Evolutionary conservation across 441 rosid genomes (phyloP).

Genomic region (Erysimum cheiri): DNA sequence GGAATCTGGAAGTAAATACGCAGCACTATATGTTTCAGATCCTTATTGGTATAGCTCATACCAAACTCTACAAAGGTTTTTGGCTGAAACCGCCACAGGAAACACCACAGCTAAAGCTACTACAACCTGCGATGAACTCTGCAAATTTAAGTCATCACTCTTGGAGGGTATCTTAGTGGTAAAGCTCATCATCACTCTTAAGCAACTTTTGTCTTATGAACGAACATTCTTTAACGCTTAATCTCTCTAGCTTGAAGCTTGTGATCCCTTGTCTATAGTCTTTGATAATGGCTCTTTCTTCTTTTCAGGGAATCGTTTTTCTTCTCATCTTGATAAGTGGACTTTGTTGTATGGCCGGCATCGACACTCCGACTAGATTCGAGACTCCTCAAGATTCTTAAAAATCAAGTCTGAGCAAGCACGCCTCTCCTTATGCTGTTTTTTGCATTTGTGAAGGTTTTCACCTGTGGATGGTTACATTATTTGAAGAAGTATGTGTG

Average conservation of each 20-base stretch:
- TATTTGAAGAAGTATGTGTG: constrained; percentile 15
- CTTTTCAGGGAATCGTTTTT: constrained; percentile 76
- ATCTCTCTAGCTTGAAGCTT: neutral
- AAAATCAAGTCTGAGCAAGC: neutral
- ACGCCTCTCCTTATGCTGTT: neutral
- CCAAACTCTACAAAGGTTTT: constrained; percentile 65
- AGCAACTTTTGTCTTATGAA: neutral
- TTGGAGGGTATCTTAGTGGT: constrained; percentile 82
- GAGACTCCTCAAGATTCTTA: constrained; percentile 88
- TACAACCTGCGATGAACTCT: constrained; percentile 68
- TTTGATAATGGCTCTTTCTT: neutral
- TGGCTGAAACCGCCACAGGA: constrained; percentile 55
- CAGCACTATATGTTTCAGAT: constrained; percentile 75
- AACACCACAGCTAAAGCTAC: constrained; percentile 47
- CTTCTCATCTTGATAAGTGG: constrained; percentile 88
- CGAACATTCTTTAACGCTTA: neutral
- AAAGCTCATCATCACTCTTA: constrained; percentile 9
- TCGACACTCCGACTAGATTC: constrained; percentile 88
- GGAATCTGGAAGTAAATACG: constrained; percentile 58
- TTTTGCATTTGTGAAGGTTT: constrained; percentile 1
- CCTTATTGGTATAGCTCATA: constrained; percentile 65
- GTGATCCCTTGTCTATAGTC: neutral
- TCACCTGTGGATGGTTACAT: constrained; percentile 19
- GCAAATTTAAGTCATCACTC: constrained; percentile 78
- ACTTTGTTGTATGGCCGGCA: constrained; percentile 96